Evolutionary conservation across 495 filamentous ascomycete genomes (phyloP).

Genomic region (Penicillium cinerascens): DNA sequence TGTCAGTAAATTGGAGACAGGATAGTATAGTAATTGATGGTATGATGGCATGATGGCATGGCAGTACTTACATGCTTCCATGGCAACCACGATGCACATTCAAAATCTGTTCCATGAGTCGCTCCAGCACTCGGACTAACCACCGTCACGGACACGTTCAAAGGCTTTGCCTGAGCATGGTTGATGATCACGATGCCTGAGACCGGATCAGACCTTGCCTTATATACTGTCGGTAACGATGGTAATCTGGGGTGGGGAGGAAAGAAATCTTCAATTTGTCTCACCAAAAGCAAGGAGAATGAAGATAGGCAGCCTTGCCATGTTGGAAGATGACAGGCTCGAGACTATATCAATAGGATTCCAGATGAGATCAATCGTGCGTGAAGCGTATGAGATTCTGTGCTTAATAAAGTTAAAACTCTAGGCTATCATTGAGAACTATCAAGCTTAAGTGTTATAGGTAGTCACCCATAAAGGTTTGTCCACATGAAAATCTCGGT

Average conservation of each 20-base stretch:
- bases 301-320: constrained; percentile 2
- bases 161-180: constrained; percentile 7
- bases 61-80: constrained; percentile 13
- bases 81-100: constrained; percentile 11
- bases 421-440: neutral
- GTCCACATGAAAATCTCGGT: constrained; percentile 12
- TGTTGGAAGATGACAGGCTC: constrained; percentile 1
- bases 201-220: neutral
- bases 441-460: neutral
- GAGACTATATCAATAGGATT: constrained; percentile 2
- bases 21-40: neutral
- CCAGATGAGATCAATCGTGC: neutral
- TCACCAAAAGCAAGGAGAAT: constrained; percentile 7
- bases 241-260: neutral
- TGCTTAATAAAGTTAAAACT: neutral
- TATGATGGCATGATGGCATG: neutral
- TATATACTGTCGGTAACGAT: neutral
- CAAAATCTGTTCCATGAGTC: neutral
- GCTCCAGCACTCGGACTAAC: constrained; percentile 4
- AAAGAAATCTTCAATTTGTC: neutral
- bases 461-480: neutral
- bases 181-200: neutral
- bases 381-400: neutral
- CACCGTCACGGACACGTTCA: constrained; percentile 2
- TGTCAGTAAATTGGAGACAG: neutral